These are phyloP conservation scores for slime mould (Dictyostelium discoideum) DNA, from an alignment of 78 protist genomes.

Conservation along the genomic window DNA sequence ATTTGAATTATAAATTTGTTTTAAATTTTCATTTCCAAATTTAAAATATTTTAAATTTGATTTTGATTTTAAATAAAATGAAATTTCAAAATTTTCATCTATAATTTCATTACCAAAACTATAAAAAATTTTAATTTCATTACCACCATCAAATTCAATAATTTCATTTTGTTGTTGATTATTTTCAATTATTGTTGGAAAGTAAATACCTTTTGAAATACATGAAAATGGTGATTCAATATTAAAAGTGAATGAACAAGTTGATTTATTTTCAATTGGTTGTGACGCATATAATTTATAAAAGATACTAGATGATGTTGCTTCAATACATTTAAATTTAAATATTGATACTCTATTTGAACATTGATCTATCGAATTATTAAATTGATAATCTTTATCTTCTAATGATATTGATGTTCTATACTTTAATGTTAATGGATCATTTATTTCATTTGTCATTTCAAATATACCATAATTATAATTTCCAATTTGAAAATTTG, in stretches of 20 bases:
- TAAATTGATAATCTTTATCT: background rate
- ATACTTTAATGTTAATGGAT: background rate
- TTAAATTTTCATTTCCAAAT: background rate
- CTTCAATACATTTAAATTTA: background rate
- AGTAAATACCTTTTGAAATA: background rate
- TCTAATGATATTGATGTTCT: background rate
- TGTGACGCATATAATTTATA: background rate
- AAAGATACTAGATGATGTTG: background rate
- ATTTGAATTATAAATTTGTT: background rate
- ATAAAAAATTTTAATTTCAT: background rate
- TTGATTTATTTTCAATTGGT: background rate
- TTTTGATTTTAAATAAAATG: background rate
- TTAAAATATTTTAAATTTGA: background rate
- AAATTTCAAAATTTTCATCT: background rate
- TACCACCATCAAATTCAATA: background rate
- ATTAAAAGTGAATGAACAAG: background rate
- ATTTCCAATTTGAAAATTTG: background rate
- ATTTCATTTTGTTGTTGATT: background rate
- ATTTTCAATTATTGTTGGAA: background rate
- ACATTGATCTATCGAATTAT: background rate
- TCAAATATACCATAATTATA: background rate
- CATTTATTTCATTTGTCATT: background rate
- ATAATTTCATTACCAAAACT: background rate
- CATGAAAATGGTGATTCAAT: background rate
- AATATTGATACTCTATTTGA: background rate